Conservation (phyloP, 2,329 filamentous ascomycete genomes). For the Monosporascus ibericus region DNA sequence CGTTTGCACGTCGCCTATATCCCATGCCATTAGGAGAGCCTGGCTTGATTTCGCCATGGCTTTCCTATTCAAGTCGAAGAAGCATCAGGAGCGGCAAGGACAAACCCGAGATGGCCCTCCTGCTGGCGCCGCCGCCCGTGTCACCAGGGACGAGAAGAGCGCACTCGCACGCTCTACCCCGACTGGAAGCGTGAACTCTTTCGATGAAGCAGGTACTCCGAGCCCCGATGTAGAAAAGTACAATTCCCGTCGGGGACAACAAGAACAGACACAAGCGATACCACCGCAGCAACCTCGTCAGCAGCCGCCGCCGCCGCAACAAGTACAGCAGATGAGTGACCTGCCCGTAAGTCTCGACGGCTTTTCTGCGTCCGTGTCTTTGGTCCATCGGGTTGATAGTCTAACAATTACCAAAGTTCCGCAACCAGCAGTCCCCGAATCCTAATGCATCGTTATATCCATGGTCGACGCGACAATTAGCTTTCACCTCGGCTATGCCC, state of each 20-base stretch:
- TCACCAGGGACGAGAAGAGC: slow-evolving; percentile 50
- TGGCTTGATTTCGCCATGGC: slow-evolving; percentile 55
- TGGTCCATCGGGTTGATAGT: slow-evolving; percentile 1
- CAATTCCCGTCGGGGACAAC: slow-evolving; percentile 48
- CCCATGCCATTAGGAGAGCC: slow-evolving; percentile 24
- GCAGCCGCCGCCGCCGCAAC: slow-evolving; percentile 5
- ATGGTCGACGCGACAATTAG: slow-evolving; percentile 87
- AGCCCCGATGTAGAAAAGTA: slow-evolving; percentile 60
- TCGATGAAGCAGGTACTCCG: slow-evolving; percentile 52
- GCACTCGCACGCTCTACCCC: slow-evolving; percentile 58
- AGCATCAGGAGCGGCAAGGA: slow-evolving; percentile 59
- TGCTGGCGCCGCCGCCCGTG: slow-evolving; percentile 39
- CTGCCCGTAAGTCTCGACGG: slow-evolving; percentile 29
- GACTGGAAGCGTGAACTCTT: slow-evolving; percentile 70
- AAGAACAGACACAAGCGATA: slow-evolving; percentile 36
- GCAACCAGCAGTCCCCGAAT: slow-evolving; percentile 40
- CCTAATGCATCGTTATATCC: slow-evolving; percentile 82
- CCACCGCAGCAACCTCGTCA: slow-evolving; percentile 19
- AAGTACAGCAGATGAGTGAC: slow-evolving; percentile 21
- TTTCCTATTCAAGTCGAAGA: slow-evolving; percentile 79
- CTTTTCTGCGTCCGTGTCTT: not conserved
- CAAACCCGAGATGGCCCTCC: slow-evolving; percentile 48
- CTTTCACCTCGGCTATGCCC: slow-evolving; percentile 73
- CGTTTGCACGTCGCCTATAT: slow-evolving; percentile 22
- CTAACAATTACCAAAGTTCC: slow-evolving; percentile 33